Base-by-base conservation (phyloP, 2,329 filamentous ascomycete genomes). In the Stachybotrys chartarum region DNA sequence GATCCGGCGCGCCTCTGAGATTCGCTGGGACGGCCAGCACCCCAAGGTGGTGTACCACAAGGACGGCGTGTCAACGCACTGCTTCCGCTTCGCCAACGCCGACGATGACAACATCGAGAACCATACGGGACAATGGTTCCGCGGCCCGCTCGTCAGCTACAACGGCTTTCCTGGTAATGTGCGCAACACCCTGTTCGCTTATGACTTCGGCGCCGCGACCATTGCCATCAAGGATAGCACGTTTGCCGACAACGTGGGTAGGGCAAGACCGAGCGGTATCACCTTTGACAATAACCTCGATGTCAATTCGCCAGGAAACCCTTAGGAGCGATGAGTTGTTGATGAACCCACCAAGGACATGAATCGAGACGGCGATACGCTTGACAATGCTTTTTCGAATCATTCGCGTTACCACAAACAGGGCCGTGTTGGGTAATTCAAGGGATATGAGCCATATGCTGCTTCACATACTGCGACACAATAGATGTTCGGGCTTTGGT, bases 11-110 rank as follows among this genome's bases (percentile, higher is more conserved):
- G 50, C 50, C n/a, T 39, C 50, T n/a, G 30, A 52, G 50, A 17
- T 52, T 10, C 50, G 50, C 16, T 52, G 50, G 50, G 50, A 52
- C 31, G 50, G 50, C 8, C 54, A 61, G 10, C 69, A 68, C 14
- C 66, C 69, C 46, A 73, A 72, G 64, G 58, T 73, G 1, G 68
- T 73, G 7, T 73, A 72, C 59, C 70, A 73, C 59, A 73, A 73
- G 59, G 70, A 72, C 51, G 64, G 65, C 6, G 57, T 48, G 2
- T 57, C 55, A 11, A 73, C 70, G 16, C 71, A 73, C 57, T 66
- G 62, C 51, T 71, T 73, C 63, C 69, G 71, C 14, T 70, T 71
- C 54, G 66, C 59, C 6, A 59, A 57, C 14, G 55, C 55, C 0
- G 55, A 51, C 1, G 66, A 68, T 6, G 65, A 64, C 3, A 24